These are phyloP conservation scores for Leishmania tropica DNA, from an alignment of 208 protist species.

Conservation along the genomic window DNA sequence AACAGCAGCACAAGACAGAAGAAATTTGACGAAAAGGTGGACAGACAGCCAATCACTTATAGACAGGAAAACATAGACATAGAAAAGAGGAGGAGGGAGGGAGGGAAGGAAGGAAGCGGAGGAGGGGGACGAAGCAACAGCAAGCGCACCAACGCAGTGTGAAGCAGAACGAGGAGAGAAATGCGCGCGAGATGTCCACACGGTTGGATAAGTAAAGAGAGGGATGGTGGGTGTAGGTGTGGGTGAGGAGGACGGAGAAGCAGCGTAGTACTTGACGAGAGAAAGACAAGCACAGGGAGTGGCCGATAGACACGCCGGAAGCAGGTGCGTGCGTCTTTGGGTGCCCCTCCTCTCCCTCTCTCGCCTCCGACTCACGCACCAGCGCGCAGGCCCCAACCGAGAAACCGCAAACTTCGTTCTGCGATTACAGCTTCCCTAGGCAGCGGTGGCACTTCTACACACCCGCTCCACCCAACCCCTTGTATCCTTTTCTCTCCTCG, in stretches of 20 bases:
- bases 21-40: neutral
- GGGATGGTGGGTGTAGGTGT: neutral
- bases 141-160: neutral
- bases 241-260: neutral
- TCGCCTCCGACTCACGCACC: neutral
- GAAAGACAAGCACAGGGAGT: neutral
- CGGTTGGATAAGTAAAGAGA: neutral
- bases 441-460: neutral
- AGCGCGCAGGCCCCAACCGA: neutral
- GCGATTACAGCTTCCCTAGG: neutral
- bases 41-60: neutral
- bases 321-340: neutral
- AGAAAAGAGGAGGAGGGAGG: slow-evolving; percentile 1
- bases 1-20: neutral
- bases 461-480: neutral
- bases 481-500: neutral
- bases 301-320: neutral
- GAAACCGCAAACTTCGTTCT: too few relatives aligned
- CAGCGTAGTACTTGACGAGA: neutral
- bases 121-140: neutral
- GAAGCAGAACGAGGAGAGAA: neutral
- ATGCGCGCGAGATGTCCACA: neutral
- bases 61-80: slow-evolving; percentile 1
- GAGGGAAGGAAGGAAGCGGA: too few relatives aligned
- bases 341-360: neutral